Base-by-base conservation (phyloP, 2,329 filamentous ascomycete species). In the Sporothrix curviconia region DNA sequence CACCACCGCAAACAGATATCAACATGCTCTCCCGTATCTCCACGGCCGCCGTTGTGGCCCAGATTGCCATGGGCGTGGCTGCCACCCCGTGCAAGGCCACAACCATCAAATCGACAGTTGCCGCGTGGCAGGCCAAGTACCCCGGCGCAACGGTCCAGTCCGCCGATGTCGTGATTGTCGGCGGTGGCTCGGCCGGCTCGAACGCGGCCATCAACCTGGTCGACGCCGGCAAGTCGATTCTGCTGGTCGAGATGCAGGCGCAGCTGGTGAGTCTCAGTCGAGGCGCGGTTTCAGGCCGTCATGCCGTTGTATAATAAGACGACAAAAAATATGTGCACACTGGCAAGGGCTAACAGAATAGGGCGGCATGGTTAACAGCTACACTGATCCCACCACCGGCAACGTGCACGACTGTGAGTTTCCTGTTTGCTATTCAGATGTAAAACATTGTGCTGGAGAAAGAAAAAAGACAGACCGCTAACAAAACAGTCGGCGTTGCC, bases 311-410 rank as follows among this genome's bases (percentile, higher is more conserved):
- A 9, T 14, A 7, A 19, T 25, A 3, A 11, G 11, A 25, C 1
- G 7, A 9, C 8, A 32, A 32, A 32, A 32, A 32, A 47, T 17
- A 47, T 19, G 12, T 25, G 32, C 24, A 25, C 14, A n/a, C 25
- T 34, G n/a, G 17, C 19, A 19, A 15, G 22, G 43, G n/a, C 28
- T 55, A 28, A 37, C 24, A n/a, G 49, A 28, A 8, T 62, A 79
- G 60, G 79, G 78, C 17, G 78, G 78, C 2, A 76, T 80, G 60
- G 74, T 75, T 6, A 67, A 77, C 22, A 79, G 76, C 9, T 80
- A 76, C 62, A 68, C 64, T 3, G 73, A 74, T 36, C 73, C 72
- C n/a, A 65, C 69, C n/a, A 72, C 68, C 2, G 69, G 67, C 15
- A 61, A 50, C 0, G 55, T 64, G 1, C 68, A 67, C 55, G 69